Base-by-base conservation (phyloP, 2,329 filamentous ascomycete genomes). In the Davidsoniella neocaledoniae region DNA sequence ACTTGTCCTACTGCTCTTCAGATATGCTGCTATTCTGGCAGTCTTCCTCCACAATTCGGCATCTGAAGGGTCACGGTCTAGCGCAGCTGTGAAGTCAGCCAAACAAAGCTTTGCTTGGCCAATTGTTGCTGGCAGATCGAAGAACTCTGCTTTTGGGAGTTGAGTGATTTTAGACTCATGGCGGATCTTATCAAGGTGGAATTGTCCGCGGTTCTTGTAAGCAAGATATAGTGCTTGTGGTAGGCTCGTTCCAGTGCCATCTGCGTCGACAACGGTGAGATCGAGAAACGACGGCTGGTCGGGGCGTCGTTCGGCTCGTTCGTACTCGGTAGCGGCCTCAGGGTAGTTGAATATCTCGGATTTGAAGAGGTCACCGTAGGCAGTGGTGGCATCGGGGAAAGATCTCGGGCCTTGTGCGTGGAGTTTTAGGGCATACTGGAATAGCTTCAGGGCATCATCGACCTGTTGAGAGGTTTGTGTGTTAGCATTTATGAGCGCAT, bases 141-240 rank as follows among this genome's bases (percentile, higher is more conserved):
- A 63, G 6, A 65, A 61, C 6, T 61, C 56, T 4, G 57, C 53
- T 6, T 56, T 56, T 14, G 60, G 55, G 14, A 54, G 53, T 5
- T 56, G 54, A 8, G 58, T 53, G 2, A 57, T 54, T 26, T 66
- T 66, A 9, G 67, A 62, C 43, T 66, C 71, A 62, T 76, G 67
- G 57, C 71, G 79, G 56, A 82, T 76, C 52, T 67, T 69, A 61
- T 98, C 90, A n/a, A 98, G 70, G 52, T 82, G 70, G 60, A 94
- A 95, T 60, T 96, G 86, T 40, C 87, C 91, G 65, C 90, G 81
- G 58, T 96, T 98, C 64, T 96, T 98, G 69, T 93, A 86, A 1
- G 90, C 84, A 6, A 98, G 74, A 59, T 94, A 95, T 17, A 96
- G 72, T 9, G 93, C 87, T 60, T 95, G 88, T 0, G 86, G 81